Base-by-base conservation (phyloP, 73 alveolate genomes). In the Tetrahymena thermophila region DNA sequence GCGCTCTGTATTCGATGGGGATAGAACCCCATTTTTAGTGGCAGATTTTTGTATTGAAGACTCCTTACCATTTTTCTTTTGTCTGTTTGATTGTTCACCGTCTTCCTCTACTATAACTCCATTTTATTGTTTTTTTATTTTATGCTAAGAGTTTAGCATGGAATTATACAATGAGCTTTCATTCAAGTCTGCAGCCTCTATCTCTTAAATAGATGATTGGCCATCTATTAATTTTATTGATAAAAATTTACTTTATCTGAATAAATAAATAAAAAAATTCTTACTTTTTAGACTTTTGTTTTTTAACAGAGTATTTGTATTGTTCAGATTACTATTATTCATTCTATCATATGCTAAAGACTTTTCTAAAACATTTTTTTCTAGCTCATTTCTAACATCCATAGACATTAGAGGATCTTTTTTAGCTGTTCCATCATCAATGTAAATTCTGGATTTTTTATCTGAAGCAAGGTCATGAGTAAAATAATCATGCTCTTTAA, bases 391-490 rank as follows among this genome's bases (percentile, higher is more conserved):
- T 71, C 89, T 71, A 28, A 71, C 89, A n/a, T 71, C 89, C 89
- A 71, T 71, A 71, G 89, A 71, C 89, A 71, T 71, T n/a, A 71
- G 89, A 71, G 89, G 89, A n/a, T 71, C 89, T 71, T 71, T 71
- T 71, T 71, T 71, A 25, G 89, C 89, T n/a, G 89, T 28, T 3
- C 89, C 89, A 71, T 71, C 89, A 71, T 71, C 89, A 0, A 71
- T 31, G 23, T 71, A 71, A 71, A 71, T 71, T 28, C 89, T n/a
- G 4, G 89, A 71, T 71, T 71, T 71, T 31, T 71, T 71, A 25
- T 71, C 89, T 28, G 37, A 4, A 31, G 35, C 37, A 6, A 71
- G 89, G 11, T 71, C 89, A 71, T 71, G 89, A 31, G 89, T 71
- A 31, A 71, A 71, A 19, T 71, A 71, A 71, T 71, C 89, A 25